Base-by-base conservation (phyloP, 805 yeast genomes). In the Phaffomyces opuntiae region DNA sequence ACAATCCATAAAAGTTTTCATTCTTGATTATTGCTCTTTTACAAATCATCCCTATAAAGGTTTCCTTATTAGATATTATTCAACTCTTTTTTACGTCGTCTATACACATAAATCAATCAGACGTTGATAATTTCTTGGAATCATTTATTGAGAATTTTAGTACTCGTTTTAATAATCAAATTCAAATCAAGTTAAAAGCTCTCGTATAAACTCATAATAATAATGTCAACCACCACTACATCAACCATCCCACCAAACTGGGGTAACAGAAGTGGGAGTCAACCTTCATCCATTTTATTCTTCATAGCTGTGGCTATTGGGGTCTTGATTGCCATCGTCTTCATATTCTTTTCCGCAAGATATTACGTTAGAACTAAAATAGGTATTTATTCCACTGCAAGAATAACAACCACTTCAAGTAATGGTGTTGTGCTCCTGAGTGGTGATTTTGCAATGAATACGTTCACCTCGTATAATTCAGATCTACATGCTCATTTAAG, bases 221-320 rank as follows among this genome's bases (percentile, higher is more conserved):
- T 11, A 29, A 29, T 29, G 31, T 29, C 31, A 9, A 29, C 31
- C 31, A 29, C 31, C 12, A 12, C 12, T 8, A 13, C 31, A 21
- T 3, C 24, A 21, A 21, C 24, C 7, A 21, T 21, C 24, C n/a
- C 14, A 16, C 12, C 21, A 33, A 33, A 33, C 11, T 16, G 17
- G 36, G 9, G 19, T 8, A 33, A 13, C 6, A 8, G 19, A n/a
- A 12, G 31, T 40, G 55, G n/a, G 32, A 13, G 51, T 3, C 62
- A 75, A 33, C 85, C 86, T 1, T 77, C 85, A 1, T 78, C 84
- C 1, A 78, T 80, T 33, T 63, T 81, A 29, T 81, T 81, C 61
- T 78, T 80, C 61, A 63, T 81, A 12, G 85, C 87, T 1, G 67
- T 81, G 33, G 75, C 81, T 1, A 76, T 80, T 13, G 87, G 86